These are phyloP conservation scores for Saturnispora zaruensis DNA, from an alignment of 805 yeast species.

Conservation along the genomic window DNA sequence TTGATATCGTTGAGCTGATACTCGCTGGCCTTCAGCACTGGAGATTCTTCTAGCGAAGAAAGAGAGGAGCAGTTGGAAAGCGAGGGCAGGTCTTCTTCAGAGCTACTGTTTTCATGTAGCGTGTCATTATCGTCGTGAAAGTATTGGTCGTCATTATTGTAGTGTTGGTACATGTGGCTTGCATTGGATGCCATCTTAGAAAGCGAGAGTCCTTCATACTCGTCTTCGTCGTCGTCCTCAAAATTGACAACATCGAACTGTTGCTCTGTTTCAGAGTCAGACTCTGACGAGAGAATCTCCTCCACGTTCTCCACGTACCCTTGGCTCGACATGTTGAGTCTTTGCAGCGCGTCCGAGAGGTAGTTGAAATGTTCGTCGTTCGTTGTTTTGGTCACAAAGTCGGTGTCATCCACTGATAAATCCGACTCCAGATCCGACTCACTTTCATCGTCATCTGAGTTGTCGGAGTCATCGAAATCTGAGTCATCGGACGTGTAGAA, in stretches of 20 bases:
- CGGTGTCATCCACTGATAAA: background rate
- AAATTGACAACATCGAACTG: background rate
- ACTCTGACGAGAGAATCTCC: slow-evolving; percentile 6
- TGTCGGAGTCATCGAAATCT: slow-evolving; percentile 2
- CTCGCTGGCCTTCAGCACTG: background rate
- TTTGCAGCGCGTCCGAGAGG: slow-evolving; percentile 1
- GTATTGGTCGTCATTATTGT: slow-evolving; percentile 3
- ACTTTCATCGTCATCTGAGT: background rate
- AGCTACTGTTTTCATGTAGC: background rate
- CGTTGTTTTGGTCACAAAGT: background rate
- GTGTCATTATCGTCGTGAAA: slow-evolving; percentile 1
- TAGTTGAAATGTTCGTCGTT: background rate
- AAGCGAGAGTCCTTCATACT: background rate
- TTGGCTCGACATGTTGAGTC: background rate
- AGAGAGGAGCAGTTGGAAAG: slow-evolving; percentile 4
- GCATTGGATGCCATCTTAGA: slow-evolving; percentile 2
- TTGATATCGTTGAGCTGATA: background rate
- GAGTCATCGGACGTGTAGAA: slow-evolving; percentile 5
- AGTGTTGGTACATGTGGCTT: slow-evolving; percentile 6
- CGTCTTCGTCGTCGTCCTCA: slow-evolving; percentile 5
- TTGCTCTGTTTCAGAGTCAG: slow-evolving; percentile 1
- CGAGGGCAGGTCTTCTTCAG: slow-evolving; percentile 3
- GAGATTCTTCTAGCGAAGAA: slow-evolving; percentile 6
- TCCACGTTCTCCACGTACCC: slow-evolving; percentile 3
- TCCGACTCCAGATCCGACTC: background rate